Base-by-base conservation (phyloP, 2,329 filamentous ascomycete species). In the Emmonsiellopsis sp. region DNA sequence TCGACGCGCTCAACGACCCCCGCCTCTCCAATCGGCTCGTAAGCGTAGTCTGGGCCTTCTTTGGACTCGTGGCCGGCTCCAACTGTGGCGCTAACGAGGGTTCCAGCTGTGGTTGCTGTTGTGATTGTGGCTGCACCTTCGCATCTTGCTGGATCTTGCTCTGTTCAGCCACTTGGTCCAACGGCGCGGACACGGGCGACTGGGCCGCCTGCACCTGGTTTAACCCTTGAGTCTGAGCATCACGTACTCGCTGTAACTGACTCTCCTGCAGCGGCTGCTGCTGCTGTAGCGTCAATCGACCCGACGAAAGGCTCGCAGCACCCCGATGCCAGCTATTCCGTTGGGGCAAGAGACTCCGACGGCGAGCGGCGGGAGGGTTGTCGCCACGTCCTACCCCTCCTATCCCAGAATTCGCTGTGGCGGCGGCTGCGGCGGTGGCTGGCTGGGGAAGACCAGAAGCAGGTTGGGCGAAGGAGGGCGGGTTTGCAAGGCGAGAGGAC, bases 271-370 rank as follows among this genome's bases (percentile, higher is more conserved):
- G 47, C 37, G 55, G 54, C 42, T 55, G 50, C 13, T 60, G 63
- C 7, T 57, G 43, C 41, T 61, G 65, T 15, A 50, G 35, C 49
- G 56, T 48, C 43, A 30, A 34, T 32, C 26, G 45, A 54, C 49
- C 54, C 32, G 54, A 38, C 50, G 49, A 41, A 38, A 46, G 43
- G 44, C 54, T 57, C 16, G 44, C 56, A 51, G 64, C 61, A 37
- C 61, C 60, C 41, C 59, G 62, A 10, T 55, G 45, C 1, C 57
- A 51, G 15, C 56, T 58, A 44, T 62, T 63, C 40, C 63, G 59
- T 46, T 68, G 67, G 3, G 66, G 65, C 7, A 71, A 59, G 7
- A 67, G 58, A 16, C 65, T 71, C 54, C 65, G 49, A 52, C 50
- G 56, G 48, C 42, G 45, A 55, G 54, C 34, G 53, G 54, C 16